Base-by-base conservation (phyloP, 805 yeast genomes). In the Wickerhamiella azyma region DNA sequence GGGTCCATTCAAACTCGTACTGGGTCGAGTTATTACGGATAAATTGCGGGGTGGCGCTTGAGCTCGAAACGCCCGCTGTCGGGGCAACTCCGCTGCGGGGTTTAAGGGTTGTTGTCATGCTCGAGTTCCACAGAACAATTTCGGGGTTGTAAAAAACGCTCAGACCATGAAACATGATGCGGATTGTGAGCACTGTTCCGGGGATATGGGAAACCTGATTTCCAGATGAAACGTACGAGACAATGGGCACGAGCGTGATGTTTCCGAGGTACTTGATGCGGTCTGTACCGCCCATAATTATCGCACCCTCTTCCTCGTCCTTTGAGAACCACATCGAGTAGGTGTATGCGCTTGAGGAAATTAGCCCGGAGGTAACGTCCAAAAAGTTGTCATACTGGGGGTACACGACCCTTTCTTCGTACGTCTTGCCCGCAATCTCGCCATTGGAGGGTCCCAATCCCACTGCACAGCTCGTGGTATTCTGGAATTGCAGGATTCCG, bases 231-330 rank as follows among this genome's bases (percentile, higher is more conserved):
- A 38, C 33, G 29, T 46, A 46, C 8, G 45, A 42, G 6, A 46
- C 48, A 14, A 57, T 35, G 17, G 62, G 61, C n/a, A 58, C 51
- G 4, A 51, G 46, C 19, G 40, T 41, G 19, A 58, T 43, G 5
- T 47, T 29, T 19, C 79, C 79, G 0, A 54, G 36, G 55, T 66
- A 74, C 60, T 72, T 72, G 32, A 63, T 58, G 30, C 63, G 65
- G 54, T 75, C 79, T 40, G 72, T 59, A 28, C 75, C 80, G 33
- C 81, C 79, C 56, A 75, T 75, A 2, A 32, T 24, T 5, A 46
- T 9, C 5, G 39, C 37, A 24, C 37, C 48, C 19, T 2, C 19
- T 7, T 37, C 18, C 18, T 14, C 11, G 2, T 11, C 13, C 5
- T 19, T 46, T 8, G 30, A 14, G 26, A 30, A 33, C 48, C 48